Evolutionary conservation across 176 grass and related monocot species (phyloP).

Genomic region (Otatea glauca): DNA sequence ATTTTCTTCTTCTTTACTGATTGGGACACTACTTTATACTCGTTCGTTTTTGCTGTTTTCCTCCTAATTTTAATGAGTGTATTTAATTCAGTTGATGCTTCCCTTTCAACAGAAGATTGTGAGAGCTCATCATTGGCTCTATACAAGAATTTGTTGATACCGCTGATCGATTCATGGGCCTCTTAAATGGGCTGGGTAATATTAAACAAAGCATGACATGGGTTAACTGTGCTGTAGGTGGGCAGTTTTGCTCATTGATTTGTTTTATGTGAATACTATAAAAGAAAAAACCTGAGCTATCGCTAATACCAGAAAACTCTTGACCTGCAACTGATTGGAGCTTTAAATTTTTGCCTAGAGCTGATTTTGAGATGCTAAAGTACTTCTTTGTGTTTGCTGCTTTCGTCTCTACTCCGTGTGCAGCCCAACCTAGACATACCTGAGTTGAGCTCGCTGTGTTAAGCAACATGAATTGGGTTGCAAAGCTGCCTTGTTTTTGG

Average conservation of each 20-base stretch:
- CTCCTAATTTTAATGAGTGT: background rate
- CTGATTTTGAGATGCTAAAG: background rate
- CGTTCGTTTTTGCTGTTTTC: slow-evolving; percentile 28
- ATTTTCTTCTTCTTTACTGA: background rate
- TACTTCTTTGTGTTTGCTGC: background rate
- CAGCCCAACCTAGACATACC: slow-evolving; percentile 11
- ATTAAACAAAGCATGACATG: slow-evolving; percentile 16
- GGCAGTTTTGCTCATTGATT: slow-evolving; percentile 4
- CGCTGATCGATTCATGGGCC: slow-evolving; percentile 9
- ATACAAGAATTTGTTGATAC: slow-evolving; percentile 15
- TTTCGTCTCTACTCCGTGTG: background rate
- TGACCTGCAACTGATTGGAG: background rate
- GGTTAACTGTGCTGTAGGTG: slow-evolving; percentile 27
- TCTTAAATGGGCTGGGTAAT: slow-evolving; percentile 19
- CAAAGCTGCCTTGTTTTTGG: background rate
- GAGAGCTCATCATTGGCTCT: slow-evolving; percentile 7
- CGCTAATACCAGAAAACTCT: background rate
- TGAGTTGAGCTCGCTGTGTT: background rate
- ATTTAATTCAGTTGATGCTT: slow-evolving; percentile 39
- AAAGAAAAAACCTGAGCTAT: background rate
- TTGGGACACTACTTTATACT: slow-evolving; percentile 3
- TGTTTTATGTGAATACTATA: slow-evolving; percentile 10
- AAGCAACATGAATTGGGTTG: background rate
- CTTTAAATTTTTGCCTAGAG: background rate
- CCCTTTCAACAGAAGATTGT: slow-evolving; percentile 38